Evolutionary conservation across 2,329 filamentous ascomycete species (phyloP), one percentile per base, ranked within the genome.

Genomic region (Cryphonectria carpinicola): DNA sequence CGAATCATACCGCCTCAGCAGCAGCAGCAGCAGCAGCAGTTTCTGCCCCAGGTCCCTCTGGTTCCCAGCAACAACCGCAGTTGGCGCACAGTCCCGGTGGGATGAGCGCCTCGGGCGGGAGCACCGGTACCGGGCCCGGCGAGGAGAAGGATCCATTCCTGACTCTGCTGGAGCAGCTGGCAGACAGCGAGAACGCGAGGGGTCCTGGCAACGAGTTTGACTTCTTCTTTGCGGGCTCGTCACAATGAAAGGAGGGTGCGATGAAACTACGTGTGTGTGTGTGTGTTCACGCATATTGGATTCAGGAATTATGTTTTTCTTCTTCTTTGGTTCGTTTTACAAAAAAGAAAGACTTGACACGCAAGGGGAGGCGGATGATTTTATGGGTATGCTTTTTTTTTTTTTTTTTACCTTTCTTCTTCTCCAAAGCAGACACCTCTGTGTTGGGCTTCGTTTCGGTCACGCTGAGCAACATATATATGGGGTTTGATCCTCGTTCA

Each of bases 91-190:
- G 84, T 62, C 86, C 87, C 0, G 85, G 83, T 1, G 82, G 77
- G 1, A 81, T 82, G 73, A 88, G 86, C 77, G 83, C 84, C 68
- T 83, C 83, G 58, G 85, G 82, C 13, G 86, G 85, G 70, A 72
- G 71, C 49, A 84, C 84, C 0, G 84, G 82, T 1, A 85, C 84
- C 1, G 83, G 80, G 0, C 78, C 82, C 3, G 84, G 82, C 2
- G 86, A 90, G 28, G 93, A 95, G 74, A 94, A 93, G 75, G 93
- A 96, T 77, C 93, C 93, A 0, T 96, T 97, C 77, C 80, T 96
- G 56, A 92, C 88, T 72, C 81, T 96, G 58, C 82, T 96, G 49
- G 93, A 96, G 78, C 93, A 96, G 80, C 84, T 96, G 71, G 93
- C 93, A 0, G 93, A 96, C 80, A 94, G 93, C 76, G 93, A 95